Evolutionary conservation across 2,329 filamentous ascomycete genomes (phyloP), one percentile per base, ranked within the genome.

Genomic region (Ambrosiella beaveri): DNA sequence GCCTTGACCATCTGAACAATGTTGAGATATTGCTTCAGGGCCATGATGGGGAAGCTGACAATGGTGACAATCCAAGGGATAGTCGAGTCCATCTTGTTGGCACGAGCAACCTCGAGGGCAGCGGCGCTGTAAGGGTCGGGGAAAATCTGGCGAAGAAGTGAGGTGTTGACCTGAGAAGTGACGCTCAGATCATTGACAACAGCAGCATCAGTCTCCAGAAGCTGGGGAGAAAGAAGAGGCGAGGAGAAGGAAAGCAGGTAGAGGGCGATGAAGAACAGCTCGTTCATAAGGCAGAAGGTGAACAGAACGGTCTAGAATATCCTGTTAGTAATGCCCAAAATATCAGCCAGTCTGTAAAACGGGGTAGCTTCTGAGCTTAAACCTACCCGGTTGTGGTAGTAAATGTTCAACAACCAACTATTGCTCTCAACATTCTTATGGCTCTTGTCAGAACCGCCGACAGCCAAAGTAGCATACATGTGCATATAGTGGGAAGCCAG

Each of bases 211-310:
- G 74, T 74, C 57, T 75, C 74, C 62, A 84, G 82, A 56, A 97
- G 84, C 59, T 88, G 88, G 1, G 93, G 91, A 1, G 88, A 93
- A 58, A 97, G 81, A 41, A 83, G 80, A 1, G 91, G 91, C 59
- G 88, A 95, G 60, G 87, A 94, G 77, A 98, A 98, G 65, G 90
- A 96, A 61, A 98, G 84, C 57, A 98, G 85, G 74, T 98, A 98
- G 62, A 98, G 82, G 37, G 88, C 90, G 68, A 98, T 96, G 77
- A 98, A 98, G 78, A 96, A 98, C 63, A 90, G 73, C 72, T 98
- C 93, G 71, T 98, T 98, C 64, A 95, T 73, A 59, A 81, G 78
- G 75, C 93, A 98, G 72, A 88, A 87, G 62, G 88, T 72, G 74
- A 98, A 98, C 47, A 98, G 78, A 51, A 98, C 90, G 57, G 76